A percentile compares a stretch with the other conserved stretches of the same genome.
These are phyloP conservation scores for Durotheca rogersii DNA, from an alignment of 495 filamentous ascomycete species.

Conservation along the genomic window DNA sequence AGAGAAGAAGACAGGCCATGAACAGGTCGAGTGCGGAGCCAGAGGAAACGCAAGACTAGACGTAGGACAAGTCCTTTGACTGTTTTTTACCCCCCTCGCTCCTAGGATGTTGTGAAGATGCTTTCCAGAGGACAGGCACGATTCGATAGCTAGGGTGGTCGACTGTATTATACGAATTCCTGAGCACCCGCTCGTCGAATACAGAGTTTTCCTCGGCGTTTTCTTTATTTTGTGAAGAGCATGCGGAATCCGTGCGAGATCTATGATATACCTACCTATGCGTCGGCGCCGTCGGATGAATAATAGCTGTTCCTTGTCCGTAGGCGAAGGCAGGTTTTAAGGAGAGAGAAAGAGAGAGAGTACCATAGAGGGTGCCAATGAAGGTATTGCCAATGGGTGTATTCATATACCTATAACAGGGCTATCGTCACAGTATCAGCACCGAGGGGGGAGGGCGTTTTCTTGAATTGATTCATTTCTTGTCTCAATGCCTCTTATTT, in stretches of 20 bases:
- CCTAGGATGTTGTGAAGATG: constrained; percentile 5
- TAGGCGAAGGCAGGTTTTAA: too few species aligned
- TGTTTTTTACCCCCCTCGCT: neutral
- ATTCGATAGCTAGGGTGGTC: constrained; percentile 16
- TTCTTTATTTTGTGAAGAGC: neutral
- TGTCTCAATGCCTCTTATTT: too few species aligned
- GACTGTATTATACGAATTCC: constrained; percentile 23
- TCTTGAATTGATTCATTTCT: too few species aligned
- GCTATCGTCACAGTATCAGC: too few species aligned
- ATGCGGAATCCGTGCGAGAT: neutral
- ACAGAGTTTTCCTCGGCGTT: constrained; percentile 18
- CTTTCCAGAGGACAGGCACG: constrained; percentile 5
- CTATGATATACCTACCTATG: neutral
- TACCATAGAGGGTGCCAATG: too few species aligned
- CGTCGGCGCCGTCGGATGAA: too few species aligned
- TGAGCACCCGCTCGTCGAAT: constrained; percentile 21
- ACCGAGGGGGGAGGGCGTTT: too few species aligned
- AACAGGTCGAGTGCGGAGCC: neutral
- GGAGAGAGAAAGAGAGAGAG: too few species aligned
- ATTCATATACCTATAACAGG: too few species aligned
- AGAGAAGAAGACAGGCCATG: constrained; percentile 1
- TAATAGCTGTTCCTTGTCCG: too few species aligned
- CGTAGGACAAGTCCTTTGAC: neutral
- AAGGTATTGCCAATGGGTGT: too few species aligned
- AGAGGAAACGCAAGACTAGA: constrained; percentile 9